These are phyloP conservation scores for Penicillium salamii DNA, from an alignment of 495 filamentous ascomycete genomes.

Conservation along the genomic window DNA sequence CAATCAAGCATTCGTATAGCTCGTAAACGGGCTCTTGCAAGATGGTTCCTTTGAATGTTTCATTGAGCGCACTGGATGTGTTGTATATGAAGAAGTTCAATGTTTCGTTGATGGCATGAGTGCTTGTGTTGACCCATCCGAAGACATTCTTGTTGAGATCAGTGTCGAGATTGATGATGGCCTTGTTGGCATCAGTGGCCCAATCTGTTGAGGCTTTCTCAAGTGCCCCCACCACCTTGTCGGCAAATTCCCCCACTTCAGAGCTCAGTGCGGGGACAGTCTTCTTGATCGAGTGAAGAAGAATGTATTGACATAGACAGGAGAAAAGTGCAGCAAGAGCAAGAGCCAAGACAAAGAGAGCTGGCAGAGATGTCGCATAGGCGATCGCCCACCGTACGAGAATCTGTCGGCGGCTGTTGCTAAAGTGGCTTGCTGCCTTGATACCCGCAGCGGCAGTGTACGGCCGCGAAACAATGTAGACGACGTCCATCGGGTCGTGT, in stretches of 20 bases:
- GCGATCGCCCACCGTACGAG: slow-evolving; percentile 81
- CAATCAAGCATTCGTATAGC: slow-evolving; percentile 72
- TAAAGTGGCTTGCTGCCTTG: slow-evolving; percentile 66
- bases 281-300: slow-evolving; percentile 69
- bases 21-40: slow-evolving; percentile 70
- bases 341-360: slow-evolving; percentile 82
- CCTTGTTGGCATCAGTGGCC: slow-evolving; percentile 72
- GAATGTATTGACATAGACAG: slow-evolving; percentile 79
- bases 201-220: slow-evolving; percentile 72
- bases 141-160: slow-evolving; percentile 82
- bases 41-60: slow-evolving; percentile 75
- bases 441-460: slow-evolving; percentile 69
- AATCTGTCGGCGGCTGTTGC: slow-evolving; percentile 62
- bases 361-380: slow-evolving; percentile 80
- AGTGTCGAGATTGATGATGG: slow-evolving; percentile 61
- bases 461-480: slow-evolving; percentile 83
- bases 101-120: slow-evolving; percentile 77
- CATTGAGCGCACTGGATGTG: slow-evolving; percentile 66
- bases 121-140: slow-evolving; percentile 84
- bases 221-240: slow-evolving; percentile 69
- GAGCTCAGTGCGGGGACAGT: slow-evolving; percentile 71
- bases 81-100: slow-evolving; percentile 76
- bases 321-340: slow-evolving; percentile 81
- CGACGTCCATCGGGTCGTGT: slow-evolving; percentile 80
- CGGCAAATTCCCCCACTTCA: slow-evolving; percentile 79